A percentile compares a stretch with the other conserved stretches of the same genome.
Evolutionary conservation across 805 yeast genomes (phyloP).

Genomic region (Jamesozyma piceae): DNA sequence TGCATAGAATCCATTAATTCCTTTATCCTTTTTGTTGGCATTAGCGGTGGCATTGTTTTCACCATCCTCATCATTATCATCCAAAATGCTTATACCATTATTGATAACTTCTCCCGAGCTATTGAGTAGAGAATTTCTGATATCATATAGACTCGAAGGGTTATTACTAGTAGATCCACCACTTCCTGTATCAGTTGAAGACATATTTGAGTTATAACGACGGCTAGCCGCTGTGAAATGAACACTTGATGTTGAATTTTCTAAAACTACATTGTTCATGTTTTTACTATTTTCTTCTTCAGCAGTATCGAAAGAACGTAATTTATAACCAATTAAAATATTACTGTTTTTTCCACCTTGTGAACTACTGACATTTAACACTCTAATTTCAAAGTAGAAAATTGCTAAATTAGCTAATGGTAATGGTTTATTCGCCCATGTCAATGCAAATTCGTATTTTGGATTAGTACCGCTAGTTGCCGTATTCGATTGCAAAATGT

Average conservation of each 20-base stretch:
- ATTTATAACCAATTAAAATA: slow-evolving; percentile 25
- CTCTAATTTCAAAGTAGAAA: slow-evolving; percentile 25
- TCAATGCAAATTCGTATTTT: slow-evolving; percentile 21
- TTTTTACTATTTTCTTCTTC: neutral
- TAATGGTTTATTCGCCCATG: slow-evolving; percentile 24
- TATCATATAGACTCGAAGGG: neutral
- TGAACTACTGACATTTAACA: slow-evolving; percentile 20
- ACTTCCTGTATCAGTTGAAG: neutral
- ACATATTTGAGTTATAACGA: neutral
- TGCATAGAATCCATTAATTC: slow-evolving; percentile 16
- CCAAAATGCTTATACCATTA: neutral
- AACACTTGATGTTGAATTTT: slow-evolving; percentile 2
- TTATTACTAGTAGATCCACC: neutral
- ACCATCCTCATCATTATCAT: neutral
- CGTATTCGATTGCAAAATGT: slow-evolving; percentile 3
- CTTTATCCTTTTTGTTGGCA: neutral
- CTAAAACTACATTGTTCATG: slow-evolving; percentile 3
- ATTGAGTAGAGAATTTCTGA: neutral
- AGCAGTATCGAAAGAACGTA: slow-evolving; percentile 3
- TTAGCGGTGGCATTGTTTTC: neutral
- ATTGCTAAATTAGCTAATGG: slow-evolving; percentile 18
- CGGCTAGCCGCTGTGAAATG: slow-evolving; percentile 2
- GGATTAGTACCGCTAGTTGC: slow-evolving; percentile 1
- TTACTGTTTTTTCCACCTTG: slow-evolving; percentile 22
- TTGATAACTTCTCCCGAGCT: neutral